phyloP scores from a whole-genome alignment of 2,329 filamentous ascomycete genomes.

The Coniochaeta hoffmannii region DNA sequence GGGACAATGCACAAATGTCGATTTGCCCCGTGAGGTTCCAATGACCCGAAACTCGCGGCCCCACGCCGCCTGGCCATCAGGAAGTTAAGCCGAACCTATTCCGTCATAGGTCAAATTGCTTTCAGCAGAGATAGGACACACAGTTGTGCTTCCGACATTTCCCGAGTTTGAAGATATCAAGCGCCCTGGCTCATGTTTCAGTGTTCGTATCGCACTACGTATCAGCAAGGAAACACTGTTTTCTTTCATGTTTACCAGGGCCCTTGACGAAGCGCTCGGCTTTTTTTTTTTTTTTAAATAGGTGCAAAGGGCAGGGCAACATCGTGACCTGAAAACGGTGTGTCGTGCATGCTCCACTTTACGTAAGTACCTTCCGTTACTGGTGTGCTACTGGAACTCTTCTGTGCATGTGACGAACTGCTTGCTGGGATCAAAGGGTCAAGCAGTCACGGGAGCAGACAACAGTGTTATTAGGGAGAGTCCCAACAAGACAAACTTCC shows the following conservation, averaged over 20 bases:
- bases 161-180: background rate
- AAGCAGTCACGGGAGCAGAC: background rate
- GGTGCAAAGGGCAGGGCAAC: no score
- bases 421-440: background rate
- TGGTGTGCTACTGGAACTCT: background rate
- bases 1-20: background rate
- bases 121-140: background rate
- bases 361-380: background rate
- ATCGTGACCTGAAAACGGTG: background rate
- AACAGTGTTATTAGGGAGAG: background rate
- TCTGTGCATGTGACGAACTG: background rate
- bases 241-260: background rate
- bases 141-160: background rate
- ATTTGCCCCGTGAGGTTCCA: background rate
- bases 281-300: no score
- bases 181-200: background rate
- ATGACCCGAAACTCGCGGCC: background rate
- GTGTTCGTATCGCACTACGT: background rate
- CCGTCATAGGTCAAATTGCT: constrained; percentile 2
- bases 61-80: background rate
- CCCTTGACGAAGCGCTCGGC: background rate
- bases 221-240: background rate
- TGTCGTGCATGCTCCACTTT: background rate
- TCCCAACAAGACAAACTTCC: no score
- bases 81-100: constrained; percentile 3